Conservation (phyloP, 352 stramenopile species). For the Elongisporangium senticosum region DNA sequence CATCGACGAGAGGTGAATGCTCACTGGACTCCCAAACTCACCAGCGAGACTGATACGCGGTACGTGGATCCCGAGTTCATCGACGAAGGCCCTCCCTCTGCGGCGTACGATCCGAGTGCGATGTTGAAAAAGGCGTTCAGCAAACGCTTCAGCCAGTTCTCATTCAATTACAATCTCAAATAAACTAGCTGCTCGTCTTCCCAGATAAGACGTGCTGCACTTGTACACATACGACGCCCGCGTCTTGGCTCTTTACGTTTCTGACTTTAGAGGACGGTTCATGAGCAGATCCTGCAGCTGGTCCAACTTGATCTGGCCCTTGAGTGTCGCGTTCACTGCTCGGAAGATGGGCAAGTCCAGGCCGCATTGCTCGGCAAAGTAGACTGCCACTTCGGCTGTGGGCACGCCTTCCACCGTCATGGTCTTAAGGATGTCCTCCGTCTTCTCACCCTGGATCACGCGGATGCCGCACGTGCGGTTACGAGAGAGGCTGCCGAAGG, state of each 20-base stretch:
- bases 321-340: constrained; percentile 82
- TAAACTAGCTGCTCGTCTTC: constrained; percentile 10
- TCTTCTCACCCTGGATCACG: constrained; percentile 88
- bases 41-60: constrained; percentile 80
- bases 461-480: constrained; percentile 95
- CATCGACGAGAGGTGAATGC: constrained; percentile 65
- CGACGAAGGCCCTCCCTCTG: constrained; percentile 76
- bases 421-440: constrained; percentile 91
- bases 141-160: constrained; percentile 88
- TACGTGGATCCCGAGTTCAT: constrained; percentile 89
- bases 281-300: constrained; percentile 72
- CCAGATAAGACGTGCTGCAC: constrained; percentile 1
- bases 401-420: constrained; percentile 93
- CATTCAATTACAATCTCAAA: constrained; percentile 82
- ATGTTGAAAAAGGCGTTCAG: constrained; percentile 57
- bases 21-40: constrained; percentile 80
- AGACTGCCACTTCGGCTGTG: constrained; percentile 91
- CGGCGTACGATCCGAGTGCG: constrained; percentile 68
- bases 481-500: constrained; percentile 93
- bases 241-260: constrained; percentile 34
- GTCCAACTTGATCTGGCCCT: constrained; percentile 69
- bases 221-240: constrained; percentile 4
- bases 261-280: constrained; percentile 75
- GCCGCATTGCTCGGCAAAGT: constrained; percentile 87
- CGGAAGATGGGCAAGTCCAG: constrained; percentile 90